A percentile compares a stretch with the other conserved stretches of the same genome.
Evolutionary conservation across 2,329 filamentous ascomycete species (phyloP).

Genomic region (Cladophialophora bantiana): DNA sequence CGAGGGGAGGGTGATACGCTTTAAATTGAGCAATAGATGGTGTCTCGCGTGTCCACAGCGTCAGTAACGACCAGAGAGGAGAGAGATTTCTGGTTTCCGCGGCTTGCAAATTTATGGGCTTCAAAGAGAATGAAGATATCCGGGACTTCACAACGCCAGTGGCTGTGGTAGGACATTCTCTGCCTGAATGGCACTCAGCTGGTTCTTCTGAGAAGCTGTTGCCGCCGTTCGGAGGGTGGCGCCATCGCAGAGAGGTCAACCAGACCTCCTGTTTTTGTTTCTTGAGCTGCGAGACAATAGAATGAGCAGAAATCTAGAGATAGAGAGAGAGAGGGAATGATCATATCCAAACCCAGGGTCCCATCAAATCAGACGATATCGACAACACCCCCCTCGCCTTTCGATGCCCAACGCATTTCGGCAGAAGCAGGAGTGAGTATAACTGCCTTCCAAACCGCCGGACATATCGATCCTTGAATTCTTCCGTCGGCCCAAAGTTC

Average conservation of each 20-base stretch:
- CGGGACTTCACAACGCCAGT: too few species aligned
- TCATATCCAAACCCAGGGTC: background rate
- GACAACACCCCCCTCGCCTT: background rate
- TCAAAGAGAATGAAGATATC: too few species aligned
- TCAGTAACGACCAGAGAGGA: background rate
- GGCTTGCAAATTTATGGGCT: background rate
- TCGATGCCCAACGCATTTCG: background rate
- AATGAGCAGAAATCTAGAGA: background rate
- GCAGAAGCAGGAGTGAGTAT: background rate
- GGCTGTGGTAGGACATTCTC: too few species aligned
- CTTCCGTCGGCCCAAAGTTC: slow-evolving; percentile 5
- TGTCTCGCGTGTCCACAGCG: background rate
- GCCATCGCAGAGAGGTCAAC: too few species aligned
- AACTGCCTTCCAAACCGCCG: background rate
- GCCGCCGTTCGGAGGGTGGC: too few species aligned
- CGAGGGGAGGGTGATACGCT: background rate
- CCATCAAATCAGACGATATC: background rate
- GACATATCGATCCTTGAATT: background rate
- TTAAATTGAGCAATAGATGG: background rate
- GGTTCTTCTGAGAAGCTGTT: too few species aligned
- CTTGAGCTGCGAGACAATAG: too few species aligned
- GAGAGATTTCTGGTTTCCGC: background rate
- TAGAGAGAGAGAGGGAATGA: background rate
- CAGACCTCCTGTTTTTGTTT: too few species aligned
- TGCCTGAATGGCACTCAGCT: too few species aligned